Percentiles rank a stretch among this genome's conserved stretches.
Conservation (phyloP, 768 basidiomycete species). For the Leccinum rimulosum region DNA sequence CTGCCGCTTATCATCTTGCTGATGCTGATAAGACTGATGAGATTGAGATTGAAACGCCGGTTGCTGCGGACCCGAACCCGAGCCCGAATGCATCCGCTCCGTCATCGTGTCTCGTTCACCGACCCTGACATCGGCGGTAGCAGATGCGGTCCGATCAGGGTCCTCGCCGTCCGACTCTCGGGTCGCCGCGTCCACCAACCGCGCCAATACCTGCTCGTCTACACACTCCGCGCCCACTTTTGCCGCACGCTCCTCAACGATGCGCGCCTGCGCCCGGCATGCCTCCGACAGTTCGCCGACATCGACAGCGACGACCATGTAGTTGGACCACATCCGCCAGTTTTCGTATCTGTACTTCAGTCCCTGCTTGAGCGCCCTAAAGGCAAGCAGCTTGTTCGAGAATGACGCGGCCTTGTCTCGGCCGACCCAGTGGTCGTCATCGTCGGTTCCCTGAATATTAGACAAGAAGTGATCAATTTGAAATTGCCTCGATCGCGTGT, state of each 20-base stretch:
- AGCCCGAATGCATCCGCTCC: background rate
- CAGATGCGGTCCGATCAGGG: slow-evolving; percentile 23
- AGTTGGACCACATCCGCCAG: slow-evolving; percentile 99
- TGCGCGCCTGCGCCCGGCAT: slow-evolving; percentile 74
- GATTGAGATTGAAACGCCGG: background rate
- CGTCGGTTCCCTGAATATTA: slow-evolving; percentile 18
- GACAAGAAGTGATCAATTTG: background rate
- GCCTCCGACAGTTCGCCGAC: slow-evolving; percentile 91
- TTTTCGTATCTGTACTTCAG: slow-evolving; percentile 82
- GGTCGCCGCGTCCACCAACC: slow-evolving; percentile 85
- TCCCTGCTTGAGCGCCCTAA: slow-evolving; percentile 89
- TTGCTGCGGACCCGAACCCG: background rate
- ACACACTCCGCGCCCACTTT: slow-evolving; percentile 55
- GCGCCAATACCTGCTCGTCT: slow-evolving; percentile 86
- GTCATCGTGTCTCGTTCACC: slow-evolving; percentile 15
- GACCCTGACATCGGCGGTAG: slow-evolving; percentile 2
- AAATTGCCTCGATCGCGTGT: background rate
- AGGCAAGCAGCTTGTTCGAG: slow-evolving; percentile 82
- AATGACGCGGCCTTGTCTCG: slow-evolving; percentile 47
- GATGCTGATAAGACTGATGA: background rate
- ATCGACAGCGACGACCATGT: slow-evolving; percentile 90
- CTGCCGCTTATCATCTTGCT: background rate
- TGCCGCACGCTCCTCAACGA: slow-evolving; percentile 58
- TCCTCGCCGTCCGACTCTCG: slow-evolving; percentile 38
- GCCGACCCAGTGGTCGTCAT: background rate